Evolutionary conservation across 345 rosid species (phyloP).

Genomic region (Diplotaxis tenuifolia): DNA sequence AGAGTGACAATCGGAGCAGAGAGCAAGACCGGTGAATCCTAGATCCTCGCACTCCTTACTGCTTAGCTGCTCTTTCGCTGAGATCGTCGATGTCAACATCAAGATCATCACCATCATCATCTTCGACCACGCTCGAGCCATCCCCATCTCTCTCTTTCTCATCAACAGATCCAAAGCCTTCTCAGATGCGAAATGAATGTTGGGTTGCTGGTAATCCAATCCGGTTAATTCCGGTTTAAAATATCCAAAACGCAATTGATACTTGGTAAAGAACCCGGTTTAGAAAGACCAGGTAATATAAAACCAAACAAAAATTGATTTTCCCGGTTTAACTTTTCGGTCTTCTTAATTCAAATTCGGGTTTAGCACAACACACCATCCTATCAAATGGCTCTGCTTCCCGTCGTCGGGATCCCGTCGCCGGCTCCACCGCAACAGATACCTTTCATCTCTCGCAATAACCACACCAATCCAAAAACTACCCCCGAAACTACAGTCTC

Average conservation of each 20-base stretch:
- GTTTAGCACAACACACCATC: neutral
- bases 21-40: conserved; percentile 93
- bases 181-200: conserved; percentile 2
- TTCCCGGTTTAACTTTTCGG: neutral
- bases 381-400: conserved; percentile 37
- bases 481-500: conserved; percentile 40
- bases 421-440: conserved; percentile 17
- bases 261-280: neutral
- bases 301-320: neutral
- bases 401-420: conserved; percentile 41
- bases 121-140: conserved; percentile 22
- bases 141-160: conserved; percentile 27
- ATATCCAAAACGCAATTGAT: neutral
- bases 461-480: conserved; percentile 7
- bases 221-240: conserved; percentile 20
- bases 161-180: conserved; percentile 14
- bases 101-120: conserved; percentile 22
- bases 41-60: conserved; percentile 76
- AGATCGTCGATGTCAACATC: conserved; percentile 6
- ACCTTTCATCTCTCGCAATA: conserved; percentile 24
- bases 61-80: conserved; percentile 64
- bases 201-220: neutral
- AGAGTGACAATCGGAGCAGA: conserved; percentile 91
- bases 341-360: neutral
- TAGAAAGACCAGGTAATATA: neutral